These are phyloP conservation scores for Verbena officinalis DNA, from an alignment of 257 asterid species.

Conservation along the genomic window DNA sequence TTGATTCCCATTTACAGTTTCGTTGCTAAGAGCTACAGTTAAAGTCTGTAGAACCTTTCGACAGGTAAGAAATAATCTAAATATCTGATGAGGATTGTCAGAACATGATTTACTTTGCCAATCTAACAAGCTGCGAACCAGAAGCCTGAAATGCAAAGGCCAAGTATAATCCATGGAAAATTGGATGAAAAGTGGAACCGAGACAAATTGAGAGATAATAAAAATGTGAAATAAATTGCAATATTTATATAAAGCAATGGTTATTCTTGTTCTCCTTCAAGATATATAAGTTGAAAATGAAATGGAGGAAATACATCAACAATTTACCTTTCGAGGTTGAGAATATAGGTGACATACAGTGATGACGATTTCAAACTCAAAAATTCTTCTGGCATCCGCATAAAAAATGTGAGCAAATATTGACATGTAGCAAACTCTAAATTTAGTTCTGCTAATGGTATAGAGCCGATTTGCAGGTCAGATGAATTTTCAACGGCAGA, in stretches of 20 bases:
- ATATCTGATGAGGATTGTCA: slow-evolving; percentile 44
- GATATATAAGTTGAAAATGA: slow-evolving; percentile 18
- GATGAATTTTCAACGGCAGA: slow-evolving; percentile 43
- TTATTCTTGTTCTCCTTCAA: slow-evolving; percentile 22
- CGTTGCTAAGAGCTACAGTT: slow-evolving; percentile 54
- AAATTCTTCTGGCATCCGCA: slow-evolving; percentile 78
- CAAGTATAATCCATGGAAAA: slow-evolving; percentile 19
- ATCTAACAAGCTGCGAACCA: slow-evolving; percentile 64
- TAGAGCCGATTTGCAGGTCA: slow-evolving; percentile 30
- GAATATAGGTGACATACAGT: slow-evolving; percentile 60
- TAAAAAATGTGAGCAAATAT: slow-evolving; percentile 59
- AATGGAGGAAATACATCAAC: slow-evolving; percentile 21
- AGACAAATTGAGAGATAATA: neutral
- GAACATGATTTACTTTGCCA: slow-evolving; percentile 28
- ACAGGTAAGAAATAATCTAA: slow-evolving; percentile 74
- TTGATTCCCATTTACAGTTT: slow-evolving; percentile 37
- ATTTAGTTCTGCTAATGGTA: slow-evolving; percentile 32
- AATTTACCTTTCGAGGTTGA: slow-evolving; percentile 83
- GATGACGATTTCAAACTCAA: slow-evolving; percentile 60
- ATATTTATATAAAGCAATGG: slow-evolving; percentile 7
- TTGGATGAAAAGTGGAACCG: slow-evolving; percentile 21
- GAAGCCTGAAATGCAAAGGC: slow-evolving; percentile 66
- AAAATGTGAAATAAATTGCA: slow-evolving; percentile 6
- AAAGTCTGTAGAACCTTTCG: slow-evolving; percentile 69
- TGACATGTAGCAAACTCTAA: slow-evolving; percentile 50